Percentiles rank a stretch among this genome's conserved stretches.
Conservation (phyloP, 257 asterid species). For the Solanum ossicruentum region DNA sequence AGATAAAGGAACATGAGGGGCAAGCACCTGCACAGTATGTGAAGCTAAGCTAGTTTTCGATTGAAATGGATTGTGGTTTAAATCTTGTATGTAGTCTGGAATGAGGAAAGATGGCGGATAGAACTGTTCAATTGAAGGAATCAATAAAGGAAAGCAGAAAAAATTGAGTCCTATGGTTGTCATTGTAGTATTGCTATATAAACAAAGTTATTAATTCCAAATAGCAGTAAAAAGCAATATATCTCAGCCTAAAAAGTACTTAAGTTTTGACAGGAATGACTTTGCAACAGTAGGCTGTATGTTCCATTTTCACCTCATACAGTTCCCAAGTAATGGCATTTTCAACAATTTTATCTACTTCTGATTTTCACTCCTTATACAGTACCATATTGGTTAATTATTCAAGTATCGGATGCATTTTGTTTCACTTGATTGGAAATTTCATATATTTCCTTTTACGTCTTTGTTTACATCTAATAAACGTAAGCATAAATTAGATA, state of each 20-base stretch:
- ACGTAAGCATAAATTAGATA: background rate
- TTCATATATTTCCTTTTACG: background rate
- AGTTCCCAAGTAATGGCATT: background rate
- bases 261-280: background rate
- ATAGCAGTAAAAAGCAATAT: background rate
- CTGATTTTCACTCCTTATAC: background rate
- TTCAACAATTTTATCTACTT: background rate
- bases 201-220: background rate
- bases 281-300: background rate
- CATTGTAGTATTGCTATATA: background rate
- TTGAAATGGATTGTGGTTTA: background rate
- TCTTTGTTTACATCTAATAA: background rate
- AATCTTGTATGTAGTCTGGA: background rate
- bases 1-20: background rate
- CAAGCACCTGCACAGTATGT: background rate
- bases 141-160: background rate
- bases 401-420: background rate
- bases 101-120: background rate
- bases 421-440: background rate
- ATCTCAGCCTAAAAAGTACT: background rate
- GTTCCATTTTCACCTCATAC: background rate
- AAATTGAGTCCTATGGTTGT: background rate
- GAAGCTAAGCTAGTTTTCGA: background rate
- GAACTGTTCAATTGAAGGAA: background rate
- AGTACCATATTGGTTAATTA: background rate